These are phyloP conservation scores for Psilocybe mexicana DNA, from an alignment of 1,284 basidiomycete species.

Conservation along the genomic window DNA sequence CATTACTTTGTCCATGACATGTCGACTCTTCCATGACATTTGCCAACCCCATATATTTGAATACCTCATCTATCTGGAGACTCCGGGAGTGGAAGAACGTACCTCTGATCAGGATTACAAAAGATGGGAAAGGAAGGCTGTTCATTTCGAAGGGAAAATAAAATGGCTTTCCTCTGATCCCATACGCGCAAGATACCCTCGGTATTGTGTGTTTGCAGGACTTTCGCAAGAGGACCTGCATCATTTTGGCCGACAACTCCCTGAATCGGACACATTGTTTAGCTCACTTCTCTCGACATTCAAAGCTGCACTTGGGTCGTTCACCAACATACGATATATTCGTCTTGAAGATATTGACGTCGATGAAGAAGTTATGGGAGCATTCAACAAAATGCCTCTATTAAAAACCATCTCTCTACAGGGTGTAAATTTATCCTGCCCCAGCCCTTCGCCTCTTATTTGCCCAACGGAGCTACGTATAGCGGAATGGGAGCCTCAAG, in stretches of 20 bases:
- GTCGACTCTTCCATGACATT: conserved; percentile 3
- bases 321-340: background rate
- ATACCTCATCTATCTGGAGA: background rate
- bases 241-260: background rate
- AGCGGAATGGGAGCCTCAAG: background rate
- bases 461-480: background rate
- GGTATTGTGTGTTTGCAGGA: background rate
- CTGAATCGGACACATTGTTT: background rate
- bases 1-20: background rate
- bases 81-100: background rate
- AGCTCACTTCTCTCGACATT: background rate
- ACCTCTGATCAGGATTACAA: background rate
- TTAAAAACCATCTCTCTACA: background rate
- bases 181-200: background rate
- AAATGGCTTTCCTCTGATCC: background rate
- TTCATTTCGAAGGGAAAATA: background rate
- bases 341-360: conserved; percentile 1
- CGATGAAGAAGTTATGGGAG: background rate
- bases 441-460: background rate
- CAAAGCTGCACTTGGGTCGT: background rate
- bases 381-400: background rate
- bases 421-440: background rate
- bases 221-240: background rate
- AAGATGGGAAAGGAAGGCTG: background rate
- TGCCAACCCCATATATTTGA: background rate